Evolutionary conservation across 495 filamentous ascomycete genomes (phyloP).

Genomic region (Podospora comata): DNA sequence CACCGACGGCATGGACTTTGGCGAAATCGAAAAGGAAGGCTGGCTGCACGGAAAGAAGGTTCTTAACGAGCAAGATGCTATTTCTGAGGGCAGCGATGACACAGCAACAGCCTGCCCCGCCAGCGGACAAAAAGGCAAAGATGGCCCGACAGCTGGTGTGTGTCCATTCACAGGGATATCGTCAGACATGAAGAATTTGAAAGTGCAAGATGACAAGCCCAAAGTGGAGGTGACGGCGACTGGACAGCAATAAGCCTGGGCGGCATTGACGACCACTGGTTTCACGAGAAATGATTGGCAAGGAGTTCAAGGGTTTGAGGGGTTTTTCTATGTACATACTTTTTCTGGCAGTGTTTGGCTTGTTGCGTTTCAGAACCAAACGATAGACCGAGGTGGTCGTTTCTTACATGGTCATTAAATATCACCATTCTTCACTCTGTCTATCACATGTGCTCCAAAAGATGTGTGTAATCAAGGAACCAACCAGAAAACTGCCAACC

Average conservation of each 20-base stretch:
- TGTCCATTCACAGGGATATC: constrained; percentile 28
- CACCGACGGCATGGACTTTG: constrained; percentile 55
- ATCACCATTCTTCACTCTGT: neutral
- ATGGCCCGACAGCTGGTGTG: constrained; percentile 8
- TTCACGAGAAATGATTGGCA: neutral
- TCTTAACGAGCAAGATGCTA: constrained; percentile 28
- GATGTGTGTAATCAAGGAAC: no score
- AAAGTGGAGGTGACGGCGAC: neutral
- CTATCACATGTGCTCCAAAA: no score
- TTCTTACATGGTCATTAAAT: neutral
- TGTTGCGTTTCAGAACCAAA: neutral
- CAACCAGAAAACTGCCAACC: no score
- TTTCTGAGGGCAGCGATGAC: constrained; percentile 19
- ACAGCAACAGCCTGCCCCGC: constrained; percentile 5
- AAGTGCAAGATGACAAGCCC: constrained; percentile 16
- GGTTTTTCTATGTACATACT: neutral
- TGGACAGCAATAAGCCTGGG: neutral
- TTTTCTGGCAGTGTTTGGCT: neutral
- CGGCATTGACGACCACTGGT: neutral
- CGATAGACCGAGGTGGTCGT: neutral
- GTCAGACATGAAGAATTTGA: constrained; percentile 14
- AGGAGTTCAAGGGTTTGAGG: neutral
- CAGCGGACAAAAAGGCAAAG: neutral
- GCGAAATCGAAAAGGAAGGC: constrained; percentile 59
- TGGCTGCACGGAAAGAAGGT: constrained; percentile 50